Evolutionary conservation across 371 early-diverging fungal species (phyloP).

Genomic region (Rhizomucor pusillus): DNA sequence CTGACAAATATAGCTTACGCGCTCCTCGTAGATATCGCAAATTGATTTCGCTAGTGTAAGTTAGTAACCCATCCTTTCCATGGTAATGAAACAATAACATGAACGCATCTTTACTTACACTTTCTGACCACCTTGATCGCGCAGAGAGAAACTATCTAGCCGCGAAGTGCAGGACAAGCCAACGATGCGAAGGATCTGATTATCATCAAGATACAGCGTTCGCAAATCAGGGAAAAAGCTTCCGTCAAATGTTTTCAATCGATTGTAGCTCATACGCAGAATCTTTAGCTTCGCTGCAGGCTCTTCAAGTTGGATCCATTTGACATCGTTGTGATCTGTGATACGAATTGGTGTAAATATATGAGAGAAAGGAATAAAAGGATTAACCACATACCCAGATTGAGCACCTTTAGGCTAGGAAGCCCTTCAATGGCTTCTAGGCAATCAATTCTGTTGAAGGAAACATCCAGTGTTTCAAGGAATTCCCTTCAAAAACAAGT

Average conservation of each 20-base stretch:
- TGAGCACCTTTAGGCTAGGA: constrained; percentile 31
- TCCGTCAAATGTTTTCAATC: constrained; percentile 45
- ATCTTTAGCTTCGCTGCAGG: constrained; percentile 39
- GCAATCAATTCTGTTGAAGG: constrained; percentile 49
- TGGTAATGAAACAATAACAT: background rate
- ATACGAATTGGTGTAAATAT: background rate
- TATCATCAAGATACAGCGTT: constrained; percentile 53
- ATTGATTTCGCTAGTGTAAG: constrained; percentile 35
- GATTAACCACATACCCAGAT: constrained; percentile 28
- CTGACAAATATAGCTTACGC: constrained; percentile 54
- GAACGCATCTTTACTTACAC: constrained; percentile 18
- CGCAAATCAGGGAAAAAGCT: constrained; percentile 46
- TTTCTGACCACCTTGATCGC: constrained; percentile 53
- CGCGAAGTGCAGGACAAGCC: constrained; percentile 36
- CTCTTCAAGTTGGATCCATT: constrained; percentile 33
- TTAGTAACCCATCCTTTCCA: background rate
- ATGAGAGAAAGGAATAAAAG: background rate
- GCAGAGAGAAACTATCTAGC: constrained; percentile 48
- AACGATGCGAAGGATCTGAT: constrained; percentile 43
- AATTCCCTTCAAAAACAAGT: constrained; percentile 23
- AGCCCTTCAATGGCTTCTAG: constrained; percentile 45
- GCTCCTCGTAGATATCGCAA: constrained; percentile 43
- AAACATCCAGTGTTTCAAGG: constrained; percentile 51
- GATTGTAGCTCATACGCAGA: constrained; percentile 47
- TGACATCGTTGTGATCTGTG: constrained; percentile 52